Conservation (phyloP, 75 land plant genomes). For the Pinus taeda region DNA sequence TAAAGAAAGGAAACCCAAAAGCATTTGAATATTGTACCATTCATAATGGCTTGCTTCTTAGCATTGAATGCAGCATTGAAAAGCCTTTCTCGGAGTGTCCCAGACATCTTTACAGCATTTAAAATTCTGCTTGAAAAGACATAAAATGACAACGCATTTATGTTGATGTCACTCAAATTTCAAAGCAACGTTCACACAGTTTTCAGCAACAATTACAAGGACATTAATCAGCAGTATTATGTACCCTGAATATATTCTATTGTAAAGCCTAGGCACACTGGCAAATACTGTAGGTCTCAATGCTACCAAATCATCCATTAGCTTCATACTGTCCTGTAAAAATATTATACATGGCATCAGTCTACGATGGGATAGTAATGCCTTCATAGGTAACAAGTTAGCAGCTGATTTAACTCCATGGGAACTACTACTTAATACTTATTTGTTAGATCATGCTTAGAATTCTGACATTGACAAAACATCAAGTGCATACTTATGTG, state of each 20-base stretch:
- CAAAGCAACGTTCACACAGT: neutral
- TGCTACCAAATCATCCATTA: conserved; percentile 90
- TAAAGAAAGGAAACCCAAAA: neutral
- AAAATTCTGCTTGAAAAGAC: conserved; percentile 48
- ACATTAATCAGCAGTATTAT: neutral
- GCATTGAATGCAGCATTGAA: conserved; percentile 96
- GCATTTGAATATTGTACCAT: conserved; percentile 41
- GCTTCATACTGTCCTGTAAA: conserved; percentile 86
- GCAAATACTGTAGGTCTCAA: conserved; percentile 87
- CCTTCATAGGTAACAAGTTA: neutral
- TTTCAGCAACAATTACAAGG: neutral
- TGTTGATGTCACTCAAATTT: neutral
- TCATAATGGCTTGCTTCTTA: conserved; percentile 84
- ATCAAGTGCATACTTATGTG: neutral
- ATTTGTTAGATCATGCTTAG: neutral
- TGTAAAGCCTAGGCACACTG: conserved; percentile 96
- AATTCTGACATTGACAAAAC: neutral
- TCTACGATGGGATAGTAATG: neutral
- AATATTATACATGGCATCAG: conserved; percentile 4
- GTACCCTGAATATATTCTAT: conserved; percentile 95
- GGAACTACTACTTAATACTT: neutral
- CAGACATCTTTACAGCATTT: conserved; percentile 89
- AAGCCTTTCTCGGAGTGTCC: conserved; percentile 73
- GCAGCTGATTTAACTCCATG: too few species aligned
- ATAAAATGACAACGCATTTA: neutral